Percentiles rank a stretch among this genome's conserved stretches.
Evolutionary conservation across 2,329 filamentous ascomycete genomes (phyloP).

Genomic region (Cladophialophora immunda): DNA sequence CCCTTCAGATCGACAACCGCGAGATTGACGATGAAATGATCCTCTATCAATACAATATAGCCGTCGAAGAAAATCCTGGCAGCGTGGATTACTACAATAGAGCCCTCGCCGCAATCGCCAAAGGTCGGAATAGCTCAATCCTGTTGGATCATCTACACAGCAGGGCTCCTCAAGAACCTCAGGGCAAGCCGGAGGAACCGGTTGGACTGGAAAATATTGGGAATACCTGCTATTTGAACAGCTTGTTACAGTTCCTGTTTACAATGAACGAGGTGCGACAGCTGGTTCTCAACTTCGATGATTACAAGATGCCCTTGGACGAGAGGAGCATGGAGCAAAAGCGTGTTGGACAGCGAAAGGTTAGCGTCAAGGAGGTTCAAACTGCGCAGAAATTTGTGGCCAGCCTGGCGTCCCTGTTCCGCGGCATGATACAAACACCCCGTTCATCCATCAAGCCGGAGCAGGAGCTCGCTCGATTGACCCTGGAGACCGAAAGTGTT

Average conservation of each 20-base stretch:
- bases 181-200: slow-evolving; percentile 66
- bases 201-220: slow-evolving; percentile 92
- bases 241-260: slow-evolving; percentile 93
- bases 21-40: slow-evolving; percentile 61
- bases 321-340: slow-evolving; percentile 71
- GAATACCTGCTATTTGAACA: slow-evolving; percentile 98
- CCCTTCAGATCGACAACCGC: slow-evolving; percentile 62
- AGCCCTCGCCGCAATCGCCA: slow-evolving; percentile 58
- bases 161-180: slow-evolving; percentile 32
- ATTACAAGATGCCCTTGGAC: slow-evolving; percentile 72
- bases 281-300: slow-evolving; percentile 78
- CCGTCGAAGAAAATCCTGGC: slow-evolving; percentile 56
- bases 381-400: slow-evolving; percentile 78
- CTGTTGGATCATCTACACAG: slow-evolving; percentile 38
- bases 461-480: slow-evolving; percentile 80
- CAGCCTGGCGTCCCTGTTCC: slow-evolving; percentile 75
- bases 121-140: slow-evolving; percentile 50
- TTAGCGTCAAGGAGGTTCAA: slow-evolving; percentile 66
- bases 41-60: slow-evolving; percentile 58
- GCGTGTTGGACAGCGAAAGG: slow-evolving; percentile 76
- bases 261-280: slow-evolving; percentile 83
- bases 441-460: slow-evolving; percentile 73
- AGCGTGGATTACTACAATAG: slow-evolving; percentile 56
- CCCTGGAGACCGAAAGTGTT: slow-evolving; percentile 69
- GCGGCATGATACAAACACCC: slow-evolving; percentile 71